Conservation (phyloP, 2,329 filamentous ascomycete species). For the Tolypocladium ophioglossoides region DNA sequence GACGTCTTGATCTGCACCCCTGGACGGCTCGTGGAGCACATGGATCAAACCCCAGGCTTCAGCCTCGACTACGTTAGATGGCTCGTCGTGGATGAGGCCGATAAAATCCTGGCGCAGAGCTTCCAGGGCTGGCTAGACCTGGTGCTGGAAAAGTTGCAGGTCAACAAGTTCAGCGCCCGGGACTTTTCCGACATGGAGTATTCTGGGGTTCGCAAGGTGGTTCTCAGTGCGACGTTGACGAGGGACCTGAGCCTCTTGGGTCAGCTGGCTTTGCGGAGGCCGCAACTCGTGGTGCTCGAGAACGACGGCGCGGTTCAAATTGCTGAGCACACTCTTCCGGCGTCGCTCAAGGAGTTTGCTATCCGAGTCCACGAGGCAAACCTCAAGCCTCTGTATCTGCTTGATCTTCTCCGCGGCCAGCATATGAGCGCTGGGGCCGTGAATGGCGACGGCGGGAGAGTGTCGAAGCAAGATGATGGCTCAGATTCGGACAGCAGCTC, state of each 20-base stretch:
- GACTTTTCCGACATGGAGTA: constrained; percentile 43
- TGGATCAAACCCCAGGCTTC: constrained; percentile 76
- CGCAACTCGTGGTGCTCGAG: constrained; percentile 67
- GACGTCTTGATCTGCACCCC: constrained; percentile 89
- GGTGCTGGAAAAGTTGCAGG: constrained; percentile 52
- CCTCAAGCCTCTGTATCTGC: constrained; percentile 74
- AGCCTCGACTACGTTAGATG: constrained; percentile 68
- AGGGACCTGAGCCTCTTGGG: constrained; percentile 71
- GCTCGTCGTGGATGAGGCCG: constrained; percentile 89
- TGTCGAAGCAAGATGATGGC: not conserved
- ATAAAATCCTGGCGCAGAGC: constrained; percentile 81
- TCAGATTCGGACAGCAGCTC: constrained; percentile 10
- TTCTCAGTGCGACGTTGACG: constrained; percentile 89
- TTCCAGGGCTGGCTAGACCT: constrained; percentile 84
- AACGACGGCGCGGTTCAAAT: constrained; percentile 33
- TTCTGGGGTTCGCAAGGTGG: constrained; percentile 60
- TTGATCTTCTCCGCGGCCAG: constrained; percentile 58
- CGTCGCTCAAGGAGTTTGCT: constrained; percentile 51
- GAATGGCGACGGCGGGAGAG: not conserved
- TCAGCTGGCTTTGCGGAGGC: constrained; percentile 60
- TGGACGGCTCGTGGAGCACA: constrained; percentile 82
- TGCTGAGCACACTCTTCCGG: constrained; percentile 47
- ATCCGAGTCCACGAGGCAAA: constrained; percentile 58
- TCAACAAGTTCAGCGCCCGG: constrained; percentile 35
- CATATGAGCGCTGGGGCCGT: constrained; percentile 27